Evolutionary conservation across 306 rosid species (phyloP).

Genomic region (Rosa persica): DNA sequence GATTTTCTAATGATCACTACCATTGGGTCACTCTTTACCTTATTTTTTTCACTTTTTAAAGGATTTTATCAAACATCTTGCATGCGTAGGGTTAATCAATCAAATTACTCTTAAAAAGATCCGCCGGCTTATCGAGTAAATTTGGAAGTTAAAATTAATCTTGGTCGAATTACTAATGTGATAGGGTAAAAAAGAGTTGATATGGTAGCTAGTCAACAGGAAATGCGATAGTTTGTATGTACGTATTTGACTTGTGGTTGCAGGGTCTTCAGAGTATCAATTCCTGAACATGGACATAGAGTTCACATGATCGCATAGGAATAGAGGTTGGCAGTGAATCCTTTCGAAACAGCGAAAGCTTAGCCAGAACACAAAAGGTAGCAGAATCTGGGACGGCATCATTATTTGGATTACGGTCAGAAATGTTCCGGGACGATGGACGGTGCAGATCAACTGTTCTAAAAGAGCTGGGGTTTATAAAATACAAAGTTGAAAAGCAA

Average conservation of each 20-base stretch:
- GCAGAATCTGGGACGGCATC: constrained; percentile 27
- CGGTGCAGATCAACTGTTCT: constrained; percentile 34
- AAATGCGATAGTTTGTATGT: neutral
- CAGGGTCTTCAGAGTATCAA: constrained; percentile 29
- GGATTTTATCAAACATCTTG: neutral
- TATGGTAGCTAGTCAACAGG: neutral
- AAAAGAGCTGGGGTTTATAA: neutral
- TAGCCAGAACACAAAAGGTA: constrained; percentile 33
- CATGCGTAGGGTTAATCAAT: neutral
- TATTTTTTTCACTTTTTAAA: neutral
- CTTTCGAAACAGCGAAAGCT: constrained; percentile 35
- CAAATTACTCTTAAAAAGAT: no score
- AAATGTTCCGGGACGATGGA: constrained; percentile 12
- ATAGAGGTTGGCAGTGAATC: constrained; percentile 12
- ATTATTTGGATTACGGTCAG: constrained; percentile 3
- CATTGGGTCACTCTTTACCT: neutral
- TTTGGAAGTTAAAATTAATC: neutral
- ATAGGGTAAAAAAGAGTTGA: neutral
- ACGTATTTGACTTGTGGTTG: neutral
- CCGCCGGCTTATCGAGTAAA: no score
- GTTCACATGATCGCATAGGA: neutral
- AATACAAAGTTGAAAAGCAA: constrained; percentile 18
- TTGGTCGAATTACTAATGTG: neutral
- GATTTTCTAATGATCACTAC: no score
- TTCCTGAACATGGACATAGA: constrained; percentile 12